Percentiles rank a stretch among this genome's conserved stretches.
These are phyloP conservation scores for Dactylellina haptotyla DNA, from an alignment of 2,329 filamentous ascomycete genomes.

Conservation along the genomic window DNA sequence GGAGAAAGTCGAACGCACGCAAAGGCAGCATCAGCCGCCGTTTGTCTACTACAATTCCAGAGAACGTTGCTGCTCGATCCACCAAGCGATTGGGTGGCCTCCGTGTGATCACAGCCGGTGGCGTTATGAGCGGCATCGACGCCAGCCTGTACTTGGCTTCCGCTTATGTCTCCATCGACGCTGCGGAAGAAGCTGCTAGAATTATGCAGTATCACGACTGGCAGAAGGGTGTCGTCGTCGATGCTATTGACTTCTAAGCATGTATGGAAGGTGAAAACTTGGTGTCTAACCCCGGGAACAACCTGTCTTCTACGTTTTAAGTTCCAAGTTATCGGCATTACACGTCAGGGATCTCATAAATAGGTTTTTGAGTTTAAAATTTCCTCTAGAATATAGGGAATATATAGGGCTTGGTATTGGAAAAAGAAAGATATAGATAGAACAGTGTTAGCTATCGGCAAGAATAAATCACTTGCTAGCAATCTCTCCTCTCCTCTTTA, in stretches of 20 bases:
- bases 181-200: constrained; percentile 78
- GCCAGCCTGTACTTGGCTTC: constrained; percentile 85
- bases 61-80: constrained; percentile 28
- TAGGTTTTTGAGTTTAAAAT: constrained; percentile 19
- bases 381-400: constrained; percentile 35
- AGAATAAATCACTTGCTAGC: too few species aligned
- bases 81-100: constrained; percentile 72
- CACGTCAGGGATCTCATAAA: constrained; percentile 16
- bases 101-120: constrained; percentile 81
- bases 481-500: too few species aligned
- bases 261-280: background rate
- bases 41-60: constrained; percentile 28
- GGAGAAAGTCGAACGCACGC: constrained; percentile 82
- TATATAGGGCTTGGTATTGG: constrained; percentile 15
- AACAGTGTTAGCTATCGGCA: background rate
- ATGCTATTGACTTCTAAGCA: constrained; percentile 80
- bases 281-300: background rate
- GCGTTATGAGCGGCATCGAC: constrained; percentile 82
- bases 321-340: constrained; percentile 8
- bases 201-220: constrained; percentile 79
- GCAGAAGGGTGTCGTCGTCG: constrained; percentile 85
- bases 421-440: constrained; percentile 41
- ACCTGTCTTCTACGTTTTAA: constrained; percentile 4
- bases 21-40: constrained; percentile 75
- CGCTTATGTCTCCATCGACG: constrained; percentile 80